Evolutionary conservation across 208 protist genomes (phyloP).

Genomic region (Wallacemonas sp.): DNA sequence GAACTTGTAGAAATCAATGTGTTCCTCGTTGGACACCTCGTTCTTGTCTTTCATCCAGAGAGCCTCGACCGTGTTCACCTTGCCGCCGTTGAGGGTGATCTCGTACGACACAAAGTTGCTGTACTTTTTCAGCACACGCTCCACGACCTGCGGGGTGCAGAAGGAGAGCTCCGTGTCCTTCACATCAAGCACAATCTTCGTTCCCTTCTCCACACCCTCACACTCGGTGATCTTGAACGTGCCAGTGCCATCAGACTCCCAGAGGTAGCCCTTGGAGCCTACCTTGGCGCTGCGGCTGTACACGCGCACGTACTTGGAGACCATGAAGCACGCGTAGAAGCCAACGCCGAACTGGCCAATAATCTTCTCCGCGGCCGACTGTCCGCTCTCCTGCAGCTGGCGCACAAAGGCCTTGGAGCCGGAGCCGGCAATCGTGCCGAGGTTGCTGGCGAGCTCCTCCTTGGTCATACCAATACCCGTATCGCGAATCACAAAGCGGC

Average conservation of each 20-base stretch:
- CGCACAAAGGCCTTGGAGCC: conserved; percentile 91
- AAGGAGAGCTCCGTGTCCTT: conserved; percentile 95
- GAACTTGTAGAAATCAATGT: conserved; percentile 98
- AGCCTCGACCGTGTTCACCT: conserved; percentile 96
- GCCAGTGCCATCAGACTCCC: conserved; percentile 94
- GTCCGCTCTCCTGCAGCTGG: conserved; percentile 73
- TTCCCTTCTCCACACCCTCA: conserved; percentile 94
- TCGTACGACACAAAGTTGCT: conserved; percentile 97
- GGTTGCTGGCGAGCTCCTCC: conserved; percentile 95
- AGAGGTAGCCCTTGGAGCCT: conserved; percentile 91
- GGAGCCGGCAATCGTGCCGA: conserved; percentile 94
- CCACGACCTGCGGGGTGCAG: conserved; percentile 90
- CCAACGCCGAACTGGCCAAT: conserved; percentile 98
- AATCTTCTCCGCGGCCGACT: conserved; percentile 86
- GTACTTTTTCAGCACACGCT: conserved; percentile 97
- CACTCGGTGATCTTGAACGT: conserved; percentile 94
- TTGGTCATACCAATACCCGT: conserved; percentile 97
- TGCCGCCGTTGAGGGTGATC: conserved; percentile 93
- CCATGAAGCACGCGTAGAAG: conserved; percentile 98
- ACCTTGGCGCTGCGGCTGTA: conserved; percentile 90
- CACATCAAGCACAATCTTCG: conserved; percentile 96
- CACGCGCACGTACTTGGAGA: conserved; percentile 94
- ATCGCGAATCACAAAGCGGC: conserved; percentile 92
- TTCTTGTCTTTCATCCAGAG: conserved; percentile 96
- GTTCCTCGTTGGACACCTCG: conserved; percentile 92